Base-by-base conservation (phyloP, 306 rosid species). In the Lotus japonicus region DNA sequence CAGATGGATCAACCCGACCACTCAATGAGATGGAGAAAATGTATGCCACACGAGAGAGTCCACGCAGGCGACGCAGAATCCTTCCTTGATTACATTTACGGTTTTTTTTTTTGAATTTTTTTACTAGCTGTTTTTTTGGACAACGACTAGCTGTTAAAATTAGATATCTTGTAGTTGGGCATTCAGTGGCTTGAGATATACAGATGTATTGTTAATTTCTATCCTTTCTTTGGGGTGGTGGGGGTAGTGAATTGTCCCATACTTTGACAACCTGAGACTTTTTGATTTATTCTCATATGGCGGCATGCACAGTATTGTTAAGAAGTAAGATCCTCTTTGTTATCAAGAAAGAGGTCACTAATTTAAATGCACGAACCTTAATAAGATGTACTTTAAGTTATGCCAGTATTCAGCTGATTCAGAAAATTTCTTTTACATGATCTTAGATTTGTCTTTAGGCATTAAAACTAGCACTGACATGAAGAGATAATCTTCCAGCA, bases 1-100 rank as follows among this genome's bases (percentile, higher is more conserved):
- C 96, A 0, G 89, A 94, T 85, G 98, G 98, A 69, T 94, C 97
- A 13, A 90, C 85, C 52, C 79, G 98, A 64, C 90, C 95, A 4
- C 81, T 88, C 65, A 87, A 90, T 48, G 97, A 90, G 77, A 85
- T 68, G 81, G 97, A 94, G 86, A 86, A 86, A 68, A 85, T 94
- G 98, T 94, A 88, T 18, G 94, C 81, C 56, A 86, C 44, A 78
- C 80, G 94, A 75, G 97, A 94, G 73, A 88, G 97, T 17, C 98
- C 96, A 2, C 88, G 95, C 75, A 74, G 59, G n/a, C 61, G 96
- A 26, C 86, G 88, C 43, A 86, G 85, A 81, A 90, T 92, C 85
- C 96, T 88, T 71, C 96, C 98, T 2, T 89, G 77, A 79, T 62
- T 61, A 33, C 49, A n/a, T n/a, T n/a, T n/a, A n/a, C n/a, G n/a